Base-by-base conservation (phyloP, 345 rosid species). In the Brassica carinata region DNA sequence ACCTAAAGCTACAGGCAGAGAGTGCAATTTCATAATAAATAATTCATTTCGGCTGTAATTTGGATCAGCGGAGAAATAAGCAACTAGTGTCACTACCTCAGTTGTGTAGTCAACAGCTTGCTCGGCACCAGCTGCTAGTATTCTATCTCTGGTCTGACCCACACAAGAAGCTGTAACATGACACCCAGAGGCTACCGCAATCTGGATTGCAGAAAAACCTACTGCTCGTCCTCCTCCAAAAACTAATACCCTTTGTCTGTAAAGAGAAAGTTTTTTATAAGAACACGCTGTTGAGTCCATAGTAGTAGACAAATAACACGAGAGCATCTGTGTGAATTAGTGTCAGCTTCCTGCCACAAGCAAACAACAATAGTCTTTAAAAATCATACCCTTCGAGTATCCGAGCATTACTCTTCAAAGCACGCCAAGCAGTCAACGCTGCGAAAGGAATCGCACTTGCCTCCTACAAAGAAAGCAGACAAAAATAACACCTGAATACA, bases 381-480 rank as follows among this genome's bases (percentile, higher is more conserved):
- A n/a, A n/a, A n/a, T n/a, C 88, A 67, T 91, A 94, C 99, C 98
- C 99, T 81, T 90, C 94, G 66, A 84, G 75, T 64, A 93, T 90
- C 85, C 99, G 87, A 66, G 99, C 99, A 73, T 96, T 90, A 75
- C 91, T 85, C 83, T 88, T 91, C 77, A 95, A 83, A 82, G 92
- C 99, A 71, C 98, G 90, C 99, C 99, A 95, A 72, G 99, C 98
- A 72, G 99, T 95, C 80, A 95, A 83, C 3, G 99, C 94, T 70
- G 99, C 98, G 83, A 95, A 95, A 78, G 98, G 98, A 79, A 95
- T 89, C 17, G 90, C 94, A 79, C 97, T 88, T 66, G 98, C 99
- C 82, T 95, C 97, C 99, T 91, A 78, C 73, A 89, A 48, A n/a
- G n/a, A n/a, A n/a, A n/a, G n/a, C n/a, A n/a, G n/a, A n/a, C n/a